Conservation (phyloP, 2,329 filamentous ascomycete species). For the Apiospora hydei region DNA sequence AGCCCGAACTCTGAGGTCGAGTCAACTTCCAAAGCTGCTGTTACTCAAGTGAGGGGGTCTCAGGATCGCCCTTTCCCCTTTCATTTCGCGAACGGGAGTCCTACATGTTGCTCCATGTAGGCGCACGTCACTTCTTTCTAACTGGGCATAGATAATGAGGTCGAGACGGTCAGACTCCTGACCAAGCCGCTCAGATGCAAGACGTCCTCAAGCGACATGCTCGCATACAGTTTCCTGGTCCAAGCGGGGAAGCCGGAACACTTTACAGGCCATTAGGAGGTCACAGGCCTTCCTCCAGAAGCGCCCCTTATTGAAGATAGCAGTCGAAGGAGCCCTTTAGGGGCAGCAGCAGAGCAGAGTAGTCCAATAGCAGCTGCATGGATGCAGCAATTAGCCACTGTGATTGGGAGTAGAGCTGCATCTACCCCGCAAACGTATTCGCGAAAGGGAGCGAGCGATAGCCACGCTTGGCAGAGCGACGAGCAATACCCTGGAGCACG, state of each 20-base stretch:
- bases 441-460: background rate
- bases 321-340: background rate
- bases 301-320: background rate
- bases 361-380: background rate
- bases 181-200: background rate
- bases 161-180: background rate
- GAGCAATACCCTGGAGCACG: slow-evolving; percentile 26
- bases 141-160: slow-evolving; percentile 1
- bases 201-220: background rate
- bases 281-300: background rate
- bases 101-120: slow-evolving; percentile 1
- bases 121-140: background rate
- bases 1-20: slow-evolving; percentile 9
- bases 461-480: slow-evolving; percentile 26
- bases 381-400: background rate
- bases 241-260: background rate
- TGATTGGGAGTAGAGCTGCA: background rate
- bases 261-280: background rate
- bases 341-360: background rate
- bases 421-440: slow-evolving; percentile 14
- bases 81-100: background rate
- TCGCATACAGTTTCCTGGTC: background rate
- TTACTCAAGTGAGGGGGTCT: slow-evolving; percentile 6
- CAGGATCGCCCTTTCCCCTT: background rate
- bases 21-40: background rate